phyloP scores from a whole-genome alignment of 2,329 filamentous ascomycete genomes.

The Madurella mycetomatis region DNA sequence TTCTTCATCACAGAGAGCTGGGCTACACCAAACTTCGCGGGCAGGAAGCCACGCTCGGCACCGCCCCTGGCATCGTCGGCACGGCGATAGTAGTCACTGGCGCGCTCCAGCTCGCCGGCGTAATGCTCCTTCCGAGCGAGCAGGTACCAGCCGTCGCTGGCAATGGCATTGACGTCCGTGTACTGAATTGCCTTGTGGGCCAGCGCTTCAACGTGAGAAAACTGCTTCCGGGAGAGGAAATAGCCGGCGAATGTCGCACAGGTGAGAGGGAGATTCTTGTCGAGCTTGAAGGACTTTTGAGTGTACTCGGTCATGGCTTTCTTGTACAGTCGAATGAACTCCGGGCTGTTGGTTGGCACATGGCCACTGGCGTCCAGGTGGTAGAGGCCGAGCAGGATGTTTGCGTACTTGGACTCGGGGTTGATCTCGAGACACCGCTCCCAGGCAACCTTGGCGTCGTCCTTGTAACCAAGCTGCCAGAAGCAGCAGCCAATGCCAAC shows the following conservation, averaged over 20 bases:
- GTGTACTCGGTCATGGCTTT: conserved; percentile 93
- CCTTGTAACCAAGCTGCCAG: conserved; percentile 93
- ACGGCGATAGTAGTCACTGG: conserved; percentile 80
- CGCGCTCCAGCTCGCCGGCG: conserved; percentile 66
- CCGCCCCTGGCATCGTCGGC: conserved; percentile 90
- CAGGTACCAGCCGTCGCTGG: conserved; percentile 96
- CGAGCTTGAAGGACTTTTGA: conserved; percentile 87
- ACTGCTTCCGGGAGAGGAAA: conserved; percentile 78
- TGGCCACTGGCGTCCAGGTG: conserved; percentile 83
- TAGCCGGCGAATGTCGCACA: conserved; percentile 88
- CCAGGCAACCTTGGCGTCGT: conserved; percentile 88
- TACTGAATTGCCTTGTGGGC: conserved; percentile 91
- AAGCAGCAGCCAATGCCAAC: conserved; percentile 96
- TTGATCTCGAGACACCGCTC: conserved; percentile 77
- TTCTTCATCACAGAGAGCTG: conserved; percentile 82
- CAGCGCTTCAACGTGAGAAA: conserved; percentile 76
- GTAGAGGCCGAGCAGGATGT: conserved; percentile 84
- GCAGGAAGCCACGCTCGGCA: conserved; percentile 83
- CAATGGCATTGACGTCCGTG: conserved; percentile 93
- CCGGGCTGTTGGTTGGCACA: conserved; percentile 75
- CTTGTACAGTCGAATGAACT: conserved; percentile 82
- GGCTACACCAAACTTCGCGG: conserved; percentile 89
- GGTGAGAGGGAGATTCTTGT: conserved; percentile 84
- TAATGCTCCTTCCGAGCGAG: conserved; percentile 89
- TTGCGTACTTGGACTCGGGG: conserved; percentile 81